These are phyloP conservation scores for Scutellaria galericulata DNA, from an alignment of 257 asterid genomes.

Conservation along the genomic window DNA sequence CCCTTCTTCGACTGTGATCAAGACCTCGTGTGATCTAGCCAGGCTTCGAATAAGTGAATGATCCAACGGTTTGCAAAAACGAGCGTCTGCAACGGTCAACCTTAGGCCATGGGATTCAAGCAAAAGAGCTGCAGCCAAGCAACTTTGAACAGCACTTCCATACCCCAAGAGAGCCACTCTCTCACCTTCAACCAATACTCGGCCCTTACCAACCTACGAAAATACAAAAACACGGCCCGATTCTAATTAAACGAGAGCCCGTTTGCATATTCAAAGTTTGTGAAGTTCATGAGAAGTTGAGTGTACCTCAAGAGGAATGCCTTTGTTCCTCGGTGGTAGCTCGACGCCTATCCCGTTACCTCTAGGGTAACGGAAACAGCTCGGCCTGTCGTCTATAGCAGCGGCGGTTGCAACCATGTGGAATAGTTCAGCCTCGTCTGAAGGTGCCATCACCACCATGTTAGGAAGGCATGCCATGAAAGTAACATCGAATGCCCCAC, in stretches of 20 bases:
- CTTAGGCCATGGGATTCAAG: constrained; percentile 26
- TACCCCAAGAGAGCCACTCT: constrained; percentile 37
- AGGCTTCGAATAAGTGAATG: constrained; percentile 48
- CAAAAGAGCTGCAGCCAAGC: constrained; percentile 32
- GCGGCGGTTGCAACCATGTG: constrained; percentile 79
- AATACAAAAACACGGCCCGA: neutral
- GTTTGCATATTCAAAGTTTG: neutral
- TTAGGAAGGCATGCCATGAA: constrained; percentile 76
- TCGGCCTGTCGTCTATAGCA: constrained; percentile 68
- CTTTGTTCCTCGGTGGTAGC: constrained; percentile 65
- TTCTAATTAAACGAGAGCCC: no score
- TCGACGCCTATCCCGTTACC: constrained; percentile 64
- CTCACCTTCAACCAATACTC: constrained; percentile 33
- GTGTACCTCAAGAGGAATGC: constrained; percentile 69
- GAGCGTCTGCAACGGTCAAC: constrained; percentile 45
- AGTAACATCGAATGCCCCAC: constrained; percentile 69
- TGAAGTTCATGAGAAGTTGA: neutral
- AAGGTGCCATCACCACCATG: constrained; percentile 81
- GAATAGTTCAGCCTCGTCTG: constrained; percentile 68
- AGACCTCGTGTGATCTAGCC: constrained; percentile 53
- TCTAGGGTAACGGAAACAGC: constrained; percentile 74
- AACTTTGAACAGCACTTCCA: constrained; percentile 31
- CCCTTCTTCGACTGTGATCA: constrained; percentile 71
- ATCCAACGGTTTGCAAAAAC: constrained; percentile 67
- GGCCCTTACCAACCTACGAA: constrained; percentile 30